phyloP scores from a whole-genome alignment of 371 early-diverging fungal genomes.

The Nematocida ausubeli region DNA sequence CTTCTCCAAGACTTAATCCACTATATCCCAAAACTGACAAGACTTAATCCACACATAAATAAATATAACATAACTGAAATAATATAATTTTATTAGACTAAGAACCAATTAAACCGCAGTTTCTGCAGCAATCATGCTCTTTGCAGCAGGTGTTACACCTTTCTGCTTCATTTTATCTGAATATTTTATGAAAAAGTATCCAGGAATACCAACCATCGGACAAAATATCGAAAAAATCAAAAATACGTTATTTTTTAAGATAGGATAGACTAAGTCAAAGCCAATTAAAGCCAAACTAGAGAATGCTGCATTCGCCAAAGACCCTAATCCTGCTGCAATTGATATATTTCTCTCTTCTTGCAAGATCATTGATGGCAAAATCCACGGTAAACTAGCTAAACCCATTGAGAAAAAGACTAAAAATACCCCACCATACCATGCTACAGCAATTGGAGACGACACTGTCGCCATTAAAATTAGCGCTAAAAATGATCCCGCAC shows the following conservation, averaged over 20 bases:
- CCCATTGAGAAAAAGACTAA: conserved; percentile 25
- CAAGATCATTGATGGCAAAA: conserved; percentile 26
- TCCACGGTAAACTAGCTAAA: conserved; percentile 43
- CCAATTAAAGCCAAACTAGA: background rate
- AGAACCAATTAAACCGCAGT: too few species aligned
- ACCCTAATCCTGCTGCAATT: conserved; percentile 26
- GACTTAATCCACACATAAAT: too few species aligned
- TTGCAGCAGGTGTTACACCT: too few species aligned
- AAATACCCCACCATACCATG: conserved; percentile 29
- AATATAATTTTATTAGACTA: too few species aligned
- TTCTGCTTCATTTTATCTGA: too few species aligned
- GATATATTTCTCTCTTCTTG: background rate
- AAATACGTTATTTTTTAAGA: background rate
- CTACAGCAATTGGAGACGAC: too few species aligned
- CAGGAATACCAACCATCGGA: background rate
- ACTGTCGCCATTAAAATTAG: background rate
- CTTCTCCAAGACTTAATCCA: too few species aligned
- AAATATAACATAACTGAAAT: too few species aligned
- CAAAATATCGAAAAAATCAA: background rate
- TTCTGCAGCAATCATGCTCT: too few species aligned
- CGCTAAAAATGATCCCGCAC: background rate
- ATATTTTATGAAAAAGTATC: background rate
- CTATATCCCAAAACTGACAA: too few species aligned
- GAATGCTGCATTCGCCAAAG: conserved; percentile 20
- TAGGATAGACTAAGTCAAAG: background rate